Base-by-base conservation (phyloP, 306 rosid species). In the Acacia confusa region DNA sequence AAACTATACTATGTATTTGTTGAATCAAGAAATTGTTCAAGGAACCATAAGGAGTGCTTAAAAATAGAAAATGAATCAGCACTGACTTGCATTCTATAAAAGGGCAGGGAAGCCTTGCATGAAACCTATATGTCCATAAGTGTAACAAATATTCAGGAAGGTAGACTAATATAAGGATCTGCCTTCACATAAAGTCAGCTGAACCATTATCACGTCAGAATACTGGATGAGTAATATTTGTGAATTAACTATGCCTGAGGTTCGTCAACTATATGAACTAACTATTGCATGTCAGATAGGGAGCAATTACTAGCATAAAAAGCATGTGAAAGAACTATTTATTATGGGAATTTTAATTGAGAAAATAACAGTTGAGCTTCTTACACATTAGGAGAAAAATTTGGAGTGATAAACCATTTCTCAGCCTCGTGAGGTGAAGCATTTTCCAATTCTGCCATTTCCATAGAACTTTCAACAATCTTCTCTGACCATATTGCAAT, bases 381-480 rank as follows among this genome's bases (percentile, higher is more conserved):
- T 84, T 83, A 89, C 92, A 89, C 74, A 80, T 82, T 87, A 76
- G 88, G 84, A 80, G 95, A 85, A 72, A 87, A 77, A 79, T 81
- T 87, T 76, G 94, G 92, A 82, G 88, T 84, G 75, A 93, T 75
- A 63, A 87, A 84, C 99, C 99, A 95, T 85, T 92, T 95, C 85
- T 90, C 90, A 78, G 99, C 95, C 43, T 95, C 99, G 78, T 90
- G 89, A 73, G 99, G 98, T 17, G 98, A 90, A 81, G 82, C 86
- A 82, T 95, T 95, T 93, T 95, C 99, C 88, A 95, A 70, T 87
- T 92, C 99, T 72, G 99, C 99, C 99, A 95, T 95, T 85, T 90
- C 96, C 88, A 92, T 77, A 77, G 99, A 93, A 90, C 79, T 93
- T 82, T 92, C 96, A 69, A 92, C 84, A 89, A 87, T 87, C 85